Base-by-base conservation (phyloP, 345 rosid species). In the Euphorbia tirucalli region DNA sequence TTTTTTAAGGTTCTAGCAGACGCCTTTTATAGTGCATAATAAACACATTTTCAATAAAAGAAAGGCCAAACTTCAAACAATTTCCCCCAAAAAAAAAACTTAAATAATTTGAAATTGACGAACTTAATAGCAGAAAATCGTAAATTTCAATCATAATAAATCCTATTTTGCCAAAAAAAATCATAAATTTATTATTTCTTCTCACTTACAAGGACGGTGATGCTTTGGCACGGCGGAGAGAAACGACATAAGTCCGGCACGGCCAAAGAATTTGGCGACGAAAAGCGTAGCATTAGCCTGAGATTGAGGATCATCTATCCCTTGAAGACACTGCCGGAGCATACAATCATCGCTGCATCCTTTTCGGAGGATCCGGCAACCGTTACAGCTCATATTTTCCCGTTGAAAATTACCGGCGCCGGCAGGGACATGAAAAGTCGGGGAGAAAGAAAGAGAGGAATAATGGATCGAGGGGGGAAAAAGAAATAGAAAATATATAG, bases 201-300 rank as follows among this genome's bases (percentile, higher is more conserved):
- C n/a, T n/a, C n/a, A 69, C 68, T 68, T 83, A 93, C 98, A 80
- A 27, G 97, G 86, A 6, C 90, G 82, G 7, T 85, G 97, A 41
- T 77, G 46, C 35, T 78, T 73, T 22, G 97, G 88, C 54, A 87
- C 95, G 68, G 92, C 78, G 77, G 93, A 85, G 65, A 93, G 81
- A 62, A 88, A 90, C 66, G 93, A 88, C 83, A 90, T 80, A 61
- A 93, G 92, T 48, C 90, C 95, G 56, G 95, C 90, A 16, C 98
- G 98, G 75, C 98, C 98, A 63, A 90, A 93, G 85, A 93, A 93
- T 66, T 87, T 89, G 60, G 98, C 93, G 50, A 93, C 92, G 74
- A 90, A 93, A 32, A 90, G 80, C 39, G 98, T 93, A 69, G 98
- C 98, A 81, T 93, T 71, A 24, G 90, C 93, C 68, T 93, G 97